These are phyloP conservation scores for Pyrus communis DNA, from an alignment of 306 rosid genomes.

Conservation along the genomic window DNA sequence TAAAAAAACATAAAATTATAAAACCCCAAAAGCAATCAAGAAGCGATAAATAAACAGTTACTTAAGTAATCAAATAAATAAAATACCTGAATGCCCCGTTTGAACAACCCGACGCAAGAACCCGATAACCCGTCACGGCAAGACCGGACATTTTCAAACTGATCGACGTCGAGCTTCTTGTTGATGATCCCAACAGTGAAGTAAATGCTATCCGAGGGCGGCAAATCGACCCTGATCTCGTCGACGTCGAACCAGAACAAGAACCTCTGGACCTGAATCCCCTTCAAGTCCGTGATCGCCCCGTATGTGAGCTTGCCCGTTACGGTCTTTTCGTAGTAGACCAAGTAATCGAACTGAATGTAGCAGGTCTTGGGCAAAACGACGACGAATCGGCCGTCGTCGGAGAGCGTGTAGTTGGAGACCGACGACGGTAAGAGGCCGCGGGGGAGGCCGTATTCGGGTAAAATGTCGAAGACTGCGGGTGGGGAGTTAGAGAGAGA, in stretches of 20 bases:
- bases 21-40: background rate
- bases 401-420: conserved; percentile 36
- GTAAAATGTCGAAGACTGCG: conserved; percentile 62
- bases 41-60: background rate
- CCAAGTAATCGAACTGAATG: conserved; percentile 61
- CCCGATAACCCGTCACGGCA: conserved; percentile 37
- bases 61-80: too few relatives aligned
- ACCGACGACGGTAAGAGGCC: conserved; percentile 78
- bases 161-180: conserved; percentile 68
- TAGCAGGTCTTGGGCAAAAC: conserved; percentile 54
- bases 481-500: conserved; percentile 5
- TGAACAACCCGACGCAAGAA: conserved; percentile 25
- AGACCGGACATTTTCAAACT: conserved; percentile 61
- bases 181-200: conserved; percentile 79
- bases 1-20: background rate
- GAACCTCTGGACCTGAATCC: conserved; percentile 66
- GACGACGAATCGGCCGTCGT: conserved; percentile 64
- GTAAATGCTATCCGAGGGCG: conserved; percentile 68
- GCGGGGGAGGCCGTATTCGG: conserved; percentile 64
- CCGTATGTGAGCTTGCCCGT: conserved; percentile 71
- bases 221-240: conserved; percentile 95
- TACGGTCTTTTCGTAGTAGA: conserved; percentile 58
- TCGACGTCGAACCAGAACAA: conserved; percentile 71
- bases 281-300: conserved; percentile 59
- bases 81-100: conserved; percentile 35